A percentile compares a stretch with the other conserved stretches of the same genome.
Evolutionary conservation across 2,329 filamentous ascomycete genomes (phyloP).

Genomic region (Metarhizium brunneum): DNA sequence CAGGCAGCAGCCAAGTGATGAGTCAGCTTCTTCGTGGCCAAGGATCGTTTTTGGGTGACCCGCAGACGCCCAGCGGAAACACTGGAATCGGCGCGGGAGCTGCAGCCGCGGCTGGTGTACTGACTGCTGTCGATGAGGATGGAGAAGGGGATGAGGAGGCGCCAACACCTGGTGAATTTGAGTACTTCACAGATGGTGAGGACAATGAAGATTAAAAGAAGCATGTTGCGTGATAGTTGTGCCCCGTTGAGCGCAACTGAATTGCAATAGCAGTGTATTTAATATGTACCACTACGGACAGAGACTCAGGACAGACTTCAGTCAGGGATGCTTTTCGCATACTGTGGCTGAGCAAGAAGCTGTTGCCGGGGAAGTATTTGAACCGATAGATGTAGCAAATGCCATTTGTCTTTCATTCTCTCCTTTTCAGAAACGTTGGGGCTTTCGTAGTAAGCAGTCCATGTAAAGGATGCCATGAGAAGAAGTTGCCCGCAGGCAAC

Average conservation of each 20-base stretch:
- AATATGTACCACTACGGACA: slow-evolving; percentile 8
- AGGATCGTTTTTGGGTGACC: slow-evolving; percentile 20
- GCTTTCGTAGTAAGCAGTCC: too few relatives aligned
- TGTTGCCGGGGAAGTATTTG: background rate
- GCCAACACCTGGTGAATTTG: slow-evolving; percentile 60
- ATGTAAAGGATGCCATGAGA: too few relatives aligned
- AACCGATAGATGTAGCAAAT: background rate
- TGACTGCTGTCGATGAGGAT: slow-evolving; percentile 84
- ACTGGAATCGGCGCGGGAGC: slow-evolving; percentile 37
- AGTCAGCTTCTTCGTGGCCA: slow-evolving; percentile 34
- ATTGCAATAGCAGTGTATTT: slow-evolving; percentile 4
- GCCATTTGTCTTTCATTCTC: background rate
- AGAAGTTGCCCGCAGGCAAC: too few relatives aligned
- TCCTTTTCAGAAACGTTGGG: background rate
- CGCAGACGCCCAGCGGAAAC: slow-evolving; percentile 28
- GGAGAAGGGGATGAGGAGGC: slow-evolving; percentile 67
- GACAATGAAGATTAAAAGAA: slow-evolving; percentile 24
- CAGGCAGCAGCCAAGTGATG: slow-evolving; percentile 24
- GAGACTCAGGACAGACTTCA: background rate
- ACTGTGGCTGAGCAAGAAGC: background rate
- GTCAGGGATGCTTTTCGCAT: background rate
- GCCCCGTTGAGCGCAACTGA: background rate
- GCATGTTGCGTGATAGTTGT: background rate
- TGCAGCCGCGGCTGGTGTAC: slow-evolving; percentile 65
- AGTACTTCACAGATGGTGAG: slow-evolving; percentile 65